Evolutionary conservation across 148 eudicot genomes (phyloP).

Genomic region (Vaccinium darrowii): DNA sequence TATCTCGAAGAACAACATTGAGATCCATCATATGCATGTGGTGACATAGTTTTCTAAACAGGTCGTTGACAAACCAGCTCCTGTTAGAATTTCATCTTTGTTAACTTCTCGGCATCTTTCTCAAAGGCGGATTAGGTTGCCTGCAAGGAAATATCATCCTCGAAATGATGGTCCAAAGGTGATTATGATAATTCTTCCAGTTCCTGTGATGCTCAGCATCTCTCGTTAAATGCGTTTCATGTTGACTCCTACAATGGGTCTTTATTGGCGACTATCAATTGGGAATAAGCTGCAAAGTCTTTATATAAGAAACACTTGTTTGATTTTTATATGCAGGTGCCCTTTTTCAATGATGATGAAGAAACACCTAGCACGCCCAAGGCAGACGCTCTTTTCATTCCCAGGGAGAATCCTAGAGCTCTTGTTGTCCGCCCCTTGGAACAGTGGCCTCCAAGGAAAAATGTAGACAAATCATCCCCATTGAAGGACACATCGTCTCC

Average conservation of each 20-base stretch:
- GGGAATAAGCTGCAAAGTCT: neutral
- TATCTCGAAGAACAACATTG: neutral
- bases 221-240: neutral
- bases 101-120: conserved; percentile 92
- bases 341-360: conserved; percentile 83
- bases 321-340: conserved; percentile 46
- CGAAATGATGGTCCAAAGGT: conserved; percentile 78
- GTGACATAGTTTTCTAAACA: conserved; percentile 25
- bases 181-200: conserved; percentile 6
- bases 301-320: neutral
- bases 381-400: conserved; percentile 88
- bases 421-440: conserved; percentile 78
- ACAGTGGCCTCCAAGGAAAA: conserved; percentile 56
- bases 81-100: conserved; percentile 79
- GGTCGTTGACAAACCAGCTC: conserved; percentile 92
- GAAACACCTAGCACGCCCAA: conserved; percentile 80
- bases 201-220: neutral
- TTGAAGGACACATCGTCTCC: conserved; percentile 34
- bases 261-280: neutral
- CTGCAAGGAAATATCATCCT: conserved; percentile 90
- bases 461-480: conserved; percentile 46
- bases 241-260: neutral
- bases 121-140: conserved; percentile 83
- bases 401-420: conserved; percentile 96
- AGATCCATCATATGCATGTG: conserved; percentile 17